Conservation (phyloP, 257 asterid genomes). For the Coffea canephora region DNA sequence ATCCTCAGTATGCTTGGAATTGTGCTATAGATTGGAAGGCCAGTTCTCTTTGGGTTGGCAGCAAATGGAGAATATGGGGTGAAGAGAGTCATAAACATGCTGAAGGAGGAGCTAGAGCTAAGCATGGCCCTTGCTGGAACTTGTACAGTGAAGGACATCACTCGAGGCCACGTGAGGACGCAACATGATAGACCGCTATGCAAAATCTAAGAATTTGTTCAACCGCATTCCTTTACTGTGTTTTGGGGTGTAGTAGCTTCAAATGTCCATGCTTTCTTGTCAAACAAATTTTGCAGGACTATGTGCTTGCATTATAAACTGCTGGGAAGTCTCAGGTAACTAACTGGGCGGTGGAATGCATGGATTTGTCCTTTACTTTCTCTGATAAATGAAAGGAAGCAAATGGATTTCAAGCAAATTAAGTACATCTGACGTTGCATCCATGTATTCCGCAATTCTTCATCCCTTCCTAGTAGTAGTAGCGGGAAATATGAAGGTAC, state of each 20-base stretch:
- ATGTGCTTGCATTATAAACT: background rate
- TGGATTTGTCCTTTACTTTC: background rate
- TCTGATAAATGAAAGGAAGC: background rate
- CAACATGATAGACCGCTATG: constrained; percentile 27
- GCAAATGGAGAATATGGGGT: constrained; percentile 59
- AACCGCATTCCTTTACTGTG: background rate
- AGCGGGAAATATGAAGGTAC: too few species aligned
- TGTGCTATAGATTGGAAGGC: constrained; percentile 53
- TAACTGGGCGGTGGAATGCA: background rate
- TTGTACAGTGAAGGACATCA: constrained; percentile 41
- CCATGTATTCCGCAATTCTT: too few species aligned
- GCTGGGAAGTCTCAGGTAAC: background rate
- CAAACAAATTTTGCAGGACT: background rate
- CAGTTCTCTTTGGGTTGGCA: constrained; percentile 51
- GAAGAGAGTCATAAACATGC: constrained; percentile 42
- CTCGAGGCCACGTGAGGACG: constrained; percentile 46
- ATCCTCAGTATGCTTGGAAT: background rate
- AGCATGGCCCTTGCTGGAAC: constrained; percentile 67
- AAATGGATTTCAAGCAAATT: too few species aligned
- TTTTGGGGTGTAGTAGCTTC: background rate
- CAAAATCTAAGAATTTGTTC: constrained; percentile 26
- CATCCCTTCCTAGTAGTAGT: too few species aligned
- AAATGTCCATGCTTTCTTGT: background rate
- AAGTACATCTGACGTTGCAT: too few species aligned
- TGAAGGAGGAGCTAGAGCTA: constrained; percentile 57